Base-by-base conservation (phyloP, 495 filamentous ascomycete species). In the Penicillium parvum region DNA sequence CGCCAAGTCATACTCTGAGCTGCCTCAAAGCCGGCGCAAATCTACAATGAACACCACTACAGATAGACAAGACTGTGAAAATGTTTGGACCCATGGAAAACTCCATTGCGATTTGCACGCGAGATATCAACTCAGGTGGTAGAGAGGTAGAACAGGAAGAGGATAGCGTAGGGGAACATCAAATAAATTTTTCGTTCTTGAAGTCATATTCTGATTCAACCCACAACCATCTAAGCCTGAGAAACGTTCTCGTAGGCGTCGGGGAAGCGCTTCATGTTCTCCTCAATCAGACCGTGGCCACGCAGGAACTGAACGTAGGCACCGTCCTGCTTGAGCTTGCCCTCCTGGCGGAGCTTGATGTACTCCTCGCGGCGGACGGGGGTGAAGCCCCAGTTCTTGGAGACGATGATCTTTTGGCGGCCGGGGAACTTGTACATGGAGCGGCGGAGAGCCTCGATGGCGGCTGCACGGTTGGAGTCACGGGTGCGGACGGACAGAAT, bases 391-490 rank as follows among this genome's bases (percentile, higher is more conserved):
- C 92, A 98, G 78, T 96, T 96, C 86, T 98, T 98, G 77, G 83
- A 89, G 74, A 96, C 83, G 65, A 98, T 95, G 75, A 98, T 95
- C 88, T 98, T 97, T 83, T 98, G 92, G 74, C 92, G 90, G 71
- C 92, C 92, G 50, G 92, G 92, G 86, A 98, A 98, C 85, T 98
- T 98, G 85, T 98, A 98, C 82, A 95, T 92, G 50, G 88, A 91
- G 67, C 92, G 86, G 68, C 92, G 87, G 69, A 98, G 84, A 71
- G 92, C 92, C 82, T 98, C 92, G 68, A 98, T 89, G 72, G 92
- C 92, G 60, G 82, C 81, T 47, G 84, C 85, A 53, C 88, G 88
- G 81, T 95, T 78, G 84, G 60, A 19, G 73, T 98, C 92, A 82
- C 88, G 86, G 68, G 92, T 97, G 61, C 92, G 85, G 74, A 97